phyloP scores from a whole-genome alignment of 495 filamentous ascomycete species.

The Trichoderma erinaceum region DNA sequence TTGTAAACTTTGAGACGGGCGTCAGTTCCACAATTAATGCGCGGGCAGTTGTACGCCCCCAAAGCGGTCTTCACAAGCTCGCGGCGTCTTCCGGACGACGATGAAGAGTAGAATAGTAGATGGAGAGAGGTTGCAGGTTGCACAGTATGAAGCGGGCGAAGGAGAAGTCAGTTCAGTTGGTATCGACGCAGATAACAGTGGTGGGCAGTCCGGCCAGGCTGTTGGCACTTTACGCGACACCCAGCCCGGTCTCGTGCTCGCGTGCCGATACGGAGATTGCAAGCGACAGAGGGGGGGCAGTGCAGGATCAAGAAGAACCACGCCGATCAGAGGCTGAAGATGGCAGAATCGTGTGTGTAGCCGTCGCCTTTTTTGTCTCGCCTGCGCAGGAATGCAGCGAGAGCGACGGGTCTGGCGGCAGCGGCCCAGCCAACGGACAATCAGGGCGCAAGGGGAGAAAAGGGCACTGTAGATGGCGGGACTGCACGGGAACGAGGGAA shows the following conservation, averaged over 20 bases:
- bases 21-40: neutral
- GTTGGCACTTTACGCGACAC: constrained; percentile 11
- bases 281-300: constrained; percentile 8
- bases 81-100: neutral
- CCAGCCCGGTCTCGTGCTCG: constrained; percentile 9
- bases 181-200: neutral
- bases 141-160: neutral
- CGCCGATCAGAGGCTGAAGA: neutral
- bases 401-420: neutral
- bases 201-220: neutral
- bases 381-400: neutral
- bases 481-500: neutral
- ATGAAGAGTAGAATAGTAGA: neutral
- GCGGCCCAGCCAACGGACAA: neutral
- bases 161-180: neutral
- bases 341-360: neutral
- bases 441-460: neutral
- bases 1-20: neutral
- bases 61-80: neutral
- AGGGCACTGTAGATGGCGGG: neutral
- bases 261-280: constrained; percentile 12
- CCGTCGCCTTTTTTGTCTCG: neutral
- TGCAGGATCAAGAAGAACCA: constrained; percentile 2
- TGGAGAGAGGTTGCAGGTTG: neutral
- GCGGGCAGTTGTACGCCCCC: neutral